Evolutionary conservation across 768 basidiomycete species (phyloP), one percentile per base, ranked within the genome.

Genomic region (Termitomyces sp.): DNA sequence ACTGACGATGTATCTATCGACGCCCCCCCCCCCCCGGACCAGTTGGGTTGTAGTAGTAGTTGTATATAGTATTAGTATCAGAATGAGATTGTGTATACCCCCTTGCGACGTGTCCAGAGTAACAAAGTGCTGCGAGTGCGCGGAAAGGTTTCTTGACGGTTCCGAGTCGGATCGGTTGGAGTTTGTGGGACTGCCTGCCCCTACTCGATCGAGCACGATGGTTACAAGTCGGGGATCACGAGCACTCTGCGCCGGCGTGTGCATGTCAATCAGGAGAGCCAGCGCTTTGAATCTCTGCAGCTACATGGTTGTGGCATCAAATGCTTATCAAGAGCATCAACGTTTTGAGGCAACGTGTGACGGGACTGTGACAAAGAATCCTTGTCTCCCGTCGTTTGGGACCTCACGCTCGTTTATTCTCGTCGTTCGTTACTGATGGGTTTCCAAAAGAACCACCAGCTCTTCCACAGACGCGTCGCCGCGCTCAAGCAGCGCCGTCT

Each of bases 371-470:
- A 39, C 60, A 56, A n/a, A n/a, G n/a, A n/a, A 56, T 47, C 51
- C 49, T 58, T 58, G 47, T 46, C 37, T 45, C 27, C 34, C 34
- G 30, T 57, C 61, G 56, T 58, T 21, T 23, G 61, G 64, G 63
- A 61, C 63, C 46, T n/a, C 56, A 66, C 64, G 57, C 45, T 66
- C 64, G 50, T 57, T 65, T 66, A 63, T 27, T 50, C 44, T 34
- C 3, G 27, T 39, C 64, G 47, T 44, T 66, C 64, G 16, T 64
- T 66, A 54, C 54, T 49, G 19, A 62, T 62, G 62, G 61, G 60
- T 12, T 37, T 44, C 43, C 55, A 59, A 40, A 34, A 55, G 27
- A 58, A 58, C 34, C 46, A 55, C 17, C 25, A 56, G 40, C 7
- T 47, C 12, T 51, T 51, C 34, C 58, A 62, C 55, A 62, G 56